Percentiles rank a stretch among this genome's conserved stretches.
Evolutionary conservation across 208 protist genomes (phyloP).

Genomic region (Novymonas esmeraldas): DNA sequence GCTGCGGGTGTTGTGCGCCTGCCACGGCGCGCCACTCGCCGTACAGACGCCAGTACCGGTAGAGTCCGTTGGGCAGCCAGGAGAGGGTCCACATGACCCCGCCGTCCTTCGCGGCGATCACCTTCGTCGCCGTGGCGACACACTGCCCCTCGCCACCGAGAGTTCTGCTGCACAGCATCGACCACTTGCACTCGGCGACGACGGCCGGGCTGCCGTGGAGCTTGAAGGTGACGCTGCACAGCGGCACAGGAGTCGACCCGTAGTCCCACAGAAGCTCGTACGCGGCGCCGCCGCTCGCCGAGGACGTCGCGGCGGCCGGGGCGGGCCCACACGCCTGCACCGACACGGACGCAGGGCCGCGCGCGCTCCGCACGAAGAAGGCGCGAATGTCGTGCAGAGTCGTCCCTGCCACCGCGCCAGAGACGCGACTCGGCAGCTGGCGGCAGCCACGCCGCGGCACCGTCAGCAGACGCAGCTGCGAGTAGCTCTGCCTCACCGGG

Average conservation of each 20-base stretch:
- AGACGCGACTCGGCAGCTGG: slow-evolving; percentile 17
- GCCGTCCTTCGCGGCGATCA: background rate
- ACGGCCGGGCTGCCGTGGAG: background rate
- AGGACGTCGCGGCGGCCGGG: background rate
- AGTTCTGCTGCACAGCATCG: slow-evolving; percentile 14
- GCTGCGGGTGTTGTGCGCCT: too few species aligned
- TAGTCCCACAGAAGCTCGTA: slow-evolving; percentile 41
- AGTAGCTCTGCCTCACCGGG: slow-evolving; percentile 12
- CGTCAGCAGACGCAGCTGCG: slow-evolving; percentile 26
- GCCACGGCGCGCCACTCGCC: background rate
- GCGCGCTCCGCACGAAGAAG: slow-evolving; percentile 9
- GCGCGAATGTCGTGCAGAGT: slow-evolving; percentile 1
- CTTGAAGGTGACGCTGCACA: slow-evolving; percentile 24
- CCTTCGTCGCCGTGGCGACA: slow-evolving; percentile 1
- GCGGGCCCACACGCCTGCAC: background rate
- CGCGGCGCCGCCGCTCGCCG: background rate
- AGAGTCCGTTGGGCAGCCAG: slow-evolving; percentile 27
- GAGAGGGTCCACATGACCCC: slow-evolving; percentile 4
- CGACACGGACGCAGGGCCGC: background rate
- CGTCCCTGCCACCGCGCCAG: background rate
- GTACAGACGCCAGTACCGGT: slow-evolving; percentile 32
- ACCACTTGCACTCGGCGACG: slow-evolving; percentile 17
- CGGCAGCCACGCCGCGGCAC: slow-evolving; percentile 9
- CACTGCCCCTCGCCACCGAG: background rate
- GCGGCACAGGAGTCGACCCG: slow-evolving; percentile 8